phyloP scores from a whole-genome alignment of 2,329 filamentous ascomycete species.

The Coniochaeta ligniaria region DNA sequence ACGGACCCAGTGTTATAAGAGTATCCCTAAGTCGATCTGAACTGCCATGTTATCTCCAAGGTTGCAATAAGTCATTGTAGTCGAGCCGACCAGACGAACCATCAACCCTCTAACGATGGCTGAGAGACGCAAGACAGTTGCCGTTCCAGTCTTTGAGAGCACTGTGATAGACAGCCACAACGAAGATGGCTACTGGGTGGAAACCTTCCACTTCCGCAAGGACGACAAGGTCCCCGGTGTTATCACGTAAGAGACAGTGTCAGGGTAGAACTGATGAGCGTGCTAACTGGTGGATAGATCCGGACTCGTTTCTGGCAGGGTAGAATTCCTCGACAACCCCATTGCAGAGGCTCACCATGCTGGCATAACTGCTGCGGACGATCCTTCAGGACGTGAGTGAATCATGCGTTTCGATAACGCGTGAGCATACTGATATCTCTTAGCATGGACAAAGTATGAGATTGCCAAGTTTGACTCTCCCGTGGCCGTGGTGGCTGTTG shows the following conservation, averaged over 20 bases:
- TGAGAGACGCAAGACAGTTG: background rate
- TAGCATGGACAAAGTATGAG: background rate
- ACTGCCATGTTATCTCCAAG: background rate
- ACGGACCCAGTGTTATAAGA: background rate
- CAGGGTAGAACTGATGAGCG: no score
- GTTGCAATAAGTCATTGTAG: background rate
- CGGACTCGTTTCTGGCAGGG: background rate
- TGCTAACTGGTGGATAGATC: background rate
- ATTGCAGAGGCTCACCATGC: background rate
- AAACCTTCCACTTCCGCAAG: background rate
- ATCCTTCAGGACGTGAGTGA: background rate
- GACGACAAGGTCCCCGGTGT: background rate
- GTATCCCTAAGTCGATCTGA: background rate
- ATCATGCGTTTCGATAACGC: background rate
- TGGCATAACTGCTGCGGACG: background rate
- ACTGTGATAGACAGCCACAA: background rate
- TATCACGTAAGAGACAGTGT: background rate
- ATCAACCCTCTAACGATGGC: background rate
- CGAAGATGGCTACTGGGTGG: background rate
- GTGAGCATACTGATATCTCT: background rate
- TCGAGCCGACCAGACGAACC: background rate
- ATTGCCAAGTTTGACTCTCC: conserved; percentile 1
- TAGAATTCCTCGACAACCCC: conserved; percentile 2
- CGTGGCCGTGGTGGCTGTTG: background rate
- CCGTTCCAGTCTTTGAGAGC: background rate